A percentile compares a stretch with the other conserved stretches of the same genome.
These are phyloP conservation scores for Penicillium canescens DNA, from an alignment of 495 filamentous ascomycete species.

Conservation along the genomic window DNA sequence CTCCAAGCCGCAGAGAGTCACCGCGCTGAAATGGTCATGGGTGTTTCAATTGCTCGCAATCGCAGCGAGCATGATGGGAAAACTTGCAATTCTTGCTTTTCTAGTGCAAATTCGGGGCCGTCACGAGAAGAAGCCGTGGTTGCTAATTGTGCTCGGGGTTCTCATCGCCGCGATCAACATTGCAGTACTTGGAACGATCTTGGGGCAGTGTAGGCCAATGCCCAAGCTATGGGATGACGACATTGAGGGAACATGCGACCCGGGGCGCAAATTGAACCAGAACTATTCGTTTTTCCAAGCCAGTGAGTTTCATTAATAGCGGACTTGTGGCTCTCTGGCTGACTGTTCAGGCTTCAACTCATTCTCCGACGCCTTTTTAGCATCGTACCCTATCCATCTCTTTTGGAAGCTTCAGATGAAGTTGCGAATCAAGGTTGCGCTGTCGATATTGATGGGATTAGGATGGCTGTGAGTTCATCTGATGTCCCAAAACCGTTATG, in stretches of 20 bases:
- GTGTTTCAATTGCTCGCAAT: slow-evolving; percentile 31
- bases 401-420: slow-evolving; percentile 34
- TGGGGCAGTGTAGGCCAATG: slow-evolving; percentile 29
- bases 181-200: slow-evolving; percentile 20
- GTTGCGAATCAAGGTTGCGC: slow-evolving; percentile 28
- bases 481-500: background rate
- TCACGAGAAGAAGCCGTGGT: slow-evolving; percentile 24
- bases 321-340: background rate
- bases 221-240: slow-evolving; percentile 27
- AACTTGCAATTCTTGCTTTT: slow-evolving; percentile 32
- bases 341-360: slow-evolving; percentile 21
- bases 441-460: slow-evolving; percentile 40
- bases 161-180: slow-evolving; percentile 24
- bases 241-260: slow-evolving; percentile 23
- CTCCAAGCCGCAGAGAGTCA: slow-evolving; percentile 5
- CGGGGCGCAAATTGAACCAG: slow-evolving; percentile 21
- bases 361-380: slow-evolving; percentile 32
- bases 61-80: slow-evolving; percentile 27
- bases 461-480: slow-evolving; percentile 34
- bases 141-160: slow-evolving; percentile 27
- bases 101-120: slow-evolving; percentile 31
- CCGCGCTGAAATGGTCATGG: slow-evolving; percentile 32
- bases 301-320: slow-evolving; percentile 13
- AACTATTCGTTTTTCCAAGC: slow-evolving; percentile 30
- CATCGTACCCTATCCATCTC: slow-evolving; percentile 31